Base-by-base conservation (phyloP, 208 protist genomes). In the Endotrypanum monterogeii region DNA sequence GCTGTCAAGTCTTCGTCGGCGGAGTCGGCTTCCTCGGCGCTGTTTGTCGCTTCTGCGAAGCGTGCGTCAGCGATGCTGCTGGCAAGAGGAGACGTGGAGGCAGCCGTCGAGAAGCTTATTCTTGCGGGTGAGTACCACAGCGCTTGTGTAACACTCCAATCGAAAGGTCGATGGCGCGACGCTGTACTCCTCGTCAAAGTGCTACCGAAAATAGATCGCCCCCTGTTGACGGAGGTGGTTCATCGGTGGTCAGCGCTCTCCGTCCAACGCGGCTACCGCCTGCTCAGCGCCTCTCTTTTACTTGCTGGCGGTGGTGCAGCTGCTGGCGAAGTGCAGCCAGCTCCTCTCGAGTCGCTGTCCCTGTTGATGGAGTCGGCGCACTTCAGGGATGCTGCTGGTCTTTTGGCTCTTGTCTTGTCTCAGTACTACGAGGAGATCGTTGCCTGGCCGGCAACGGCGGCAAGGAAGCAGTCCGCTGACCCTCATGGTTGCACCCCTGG, bases 41-140 rank as follows among this genome's bases (percentile, higher is more conserved):
- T 93, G 30, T 87, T 92, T 55, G 52, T 62, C 6, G 41, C 69
- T 5, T 85, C 88, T 6, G 80, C 88, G 39, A 89, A 85, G 74
- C 86, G 81, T 57, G 84, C 84, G 8, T 88, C 92, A 20, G 87
- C 92, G n/a, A 71, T 93, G 76, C 80, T 88, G 61, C 83, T 94
- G 14, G 88, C 89, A 9, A 73, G 82, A 28, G 89, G 89, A 0
- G 86, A 96, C 41, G 79, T 93, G 8, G 82, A 91, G 28, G 84
- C 63, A 35, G 88, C 92, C 18, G 88, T 92, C 55, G 92, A 96
- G 72, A 94, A 94, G 71, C 88, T 87, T 46, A 54, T 92, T 11
- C 67, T 96, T 1, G 88, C 83, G 4, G 82, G 84, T 50, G 88
- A 96, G 65, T 80, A 83, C 58, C 82, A 78, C 62, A 89, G 89